phyloP scores from a whole-genome alignment of 2,329 filamentous ascomycete genomes.

The Cercospora citrullina region DNA sequence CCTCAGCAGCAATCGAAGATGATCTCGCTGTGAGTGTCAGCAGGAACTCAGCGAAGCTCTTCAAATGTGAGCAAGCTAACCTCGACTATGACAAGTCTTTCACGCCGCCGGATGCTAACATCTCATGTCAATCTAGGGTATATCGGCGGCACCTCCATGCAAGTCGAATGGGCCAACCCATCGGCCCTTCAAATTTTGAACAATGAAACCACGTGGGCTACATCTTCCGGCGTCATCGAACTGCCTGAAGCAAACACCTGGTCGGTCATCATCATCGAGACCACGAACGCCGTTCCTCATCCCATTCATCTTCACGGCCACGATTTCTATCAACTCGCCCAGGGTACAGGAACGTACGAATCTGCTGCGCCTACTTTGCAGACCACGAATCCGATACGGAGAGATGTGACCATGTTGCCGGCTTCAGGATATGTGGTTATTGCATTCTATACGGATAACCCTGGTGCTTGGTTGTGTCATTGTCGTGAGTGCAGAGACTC shows the following conservation, averaged over 20 bases:
- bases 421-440: slow-evolving; percentile 38
- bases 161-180: slow-evolving; percentile 43
- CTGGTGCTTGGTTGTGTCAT: slow-evolving; percentile 35
- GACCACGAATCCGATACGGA: slow-evolving; percentile 35
- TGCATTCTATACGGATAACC: slow-evolving; percentile 39
- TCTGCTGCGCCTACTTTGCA: slow-evolving; percentile 33
- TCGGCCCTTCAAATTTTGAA: slow-evolving; percentile 41
- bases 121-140: slow-evolving; percentile 33
- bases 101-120: slow-evolving; percentile 11
- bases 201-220: slow-evolving; percentile 37
- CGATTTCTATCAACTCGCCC: slow-evolving; percentile 47
- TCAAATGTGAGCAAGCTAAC: slow-evolving; percentile 24
- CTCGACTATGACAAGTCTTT: neutral
- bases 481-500: slow-evolving; percentile 22
- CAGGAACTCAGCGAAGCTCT: slow-evolving; percentile 36
- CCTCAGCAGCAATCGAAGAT: slow-evolving; percentile 15
- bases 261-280: neutral
- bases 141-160: slow-evolving; percentile 44
- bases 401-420: slow-evolving; percentile 39
- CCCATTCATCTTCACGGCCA: slow-evolving; percentile 50
- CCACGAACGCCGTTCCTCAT: slow-evolving; percentile 29
- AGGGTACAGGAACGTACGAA: slow-evolving; percentile 42
- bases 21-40: slow-evolving; percentile 34
- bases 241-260: neutral
- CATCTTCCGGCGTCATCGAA: slow-evolving; percentile 40